Base-by-base conservation (phyloP, 768 basidiomycete genomes). In the Suillus sp. region DNA sequence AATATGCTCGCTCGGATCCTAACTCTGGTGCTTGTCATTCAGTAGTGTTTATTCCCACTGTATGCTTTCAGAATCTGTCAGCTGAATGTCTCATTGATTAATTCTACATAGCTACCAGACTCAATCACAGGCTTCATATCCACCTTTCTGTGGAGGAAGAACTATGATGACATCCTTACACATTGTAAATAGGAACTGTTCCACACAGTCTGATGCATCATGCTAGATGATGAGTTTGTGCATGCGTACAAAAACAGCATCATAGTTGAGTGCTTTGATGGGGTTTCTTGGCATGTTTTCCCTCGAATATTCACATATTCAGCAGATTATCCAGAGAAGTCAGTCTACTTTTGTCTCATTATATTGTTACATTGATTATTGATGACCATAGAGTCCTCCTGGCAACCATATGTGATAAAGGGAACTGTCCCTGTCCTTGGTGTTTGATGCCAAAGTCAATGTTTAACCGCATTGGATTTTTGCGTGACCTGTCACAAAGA, bases 11-110 rank as follows among this genome's bases (percentile, higher is more conserved):
- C 1, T 65, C 65, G 1, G 66, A 68, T 13, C 78, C 78, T 2
- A 69, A 64, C 10, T 70, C 70, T 0, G 67, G 70, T 22, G 72
- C 79, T 3, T 69, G 71, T 25, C 77, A 82, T 62, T 80, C 80
- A 62, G 14, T 82, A 4, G 81, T 78, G 10, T 83, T 82, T 67
- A 74, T 84, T 27, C 80, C 80, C 0, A 68, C 71, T 18, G 79
- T 81, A 63, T 10, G 42, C 1, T 32, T 32, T 32, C 7, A 2
- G 5, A 32, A 4, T 32, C 30, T 32, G 30, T 32, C 30, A 32
- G 3, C 5, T 32, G 30, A 5, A 32, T 10, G 30, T 5, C 5
- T 32, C 30, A 32, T 32, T 32, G 5, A 32, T 32, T 32, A 2
- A 32, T 5, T 32, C 30, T 32, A 5, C 30, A 32, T 32, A 32